Evolutionary conservation across 1,284 basidiomycete genomes (phyloP), one percentile per base, ranked within the genome.

Genomic region (Irpex sp.): DNA sequence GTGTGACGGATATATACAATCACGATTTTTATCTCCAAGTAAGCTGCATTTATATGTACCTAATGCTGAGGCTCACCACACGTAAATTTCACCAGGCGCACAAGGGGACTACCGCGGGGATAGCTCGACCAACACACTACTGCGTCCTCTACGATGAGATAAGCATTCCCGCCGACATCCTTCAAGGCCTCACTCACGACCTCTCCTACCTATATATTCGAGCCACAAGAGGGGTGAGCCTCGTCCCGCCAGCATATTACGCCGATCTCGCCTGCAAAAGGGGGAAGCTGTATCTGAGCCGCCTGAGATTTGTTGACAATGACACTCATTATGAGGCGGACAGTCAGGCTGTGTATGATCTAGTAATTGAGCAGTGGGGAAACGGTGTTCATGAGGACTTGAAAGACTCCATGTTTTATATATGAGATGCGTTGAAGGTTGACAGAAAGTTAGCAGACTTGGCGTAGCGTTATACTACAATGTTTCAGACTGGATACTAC

Each of bases 261-360:
- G 87, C 89, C n/a, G 89, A 92, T 73, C 75, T 92, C 57, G 90
- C 89, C 1, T 92, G 89, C 72, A 88, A 92, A 73, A 78, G 89
- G 7, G 91, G 86, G 0, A 75, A 90, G 40, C 87, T 79, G 70
- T 92, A 91, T 69, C 68, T 92, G 90, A 62, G 73, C 79, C 21
- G 75, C 73, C 71, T 57, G 64, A 72, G 69, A 63, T 71, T 26
- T 26, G 21, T 26, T 36, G 68, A 36, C 70, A 65, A 66, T 0
- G 62, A 72, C 0, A 55, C 62, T 59, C 68, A 64, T 2, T 70
- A 80, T 66, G 15, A 9, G 38, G 77, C 72, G 6, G 66, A 67
- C 61, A 68, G 21, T 26, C 21, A 1, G 40, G 40, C 40, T 44
- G n/a, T 44, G 40, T 44, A 58, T 11, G 66, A 64, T n/a, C 51